Evolutionary conservation across 257 asterid species (phyloP), one percentile per base, ranked within the genome.

Genomic region (Paulownia fortunei): DNA sequence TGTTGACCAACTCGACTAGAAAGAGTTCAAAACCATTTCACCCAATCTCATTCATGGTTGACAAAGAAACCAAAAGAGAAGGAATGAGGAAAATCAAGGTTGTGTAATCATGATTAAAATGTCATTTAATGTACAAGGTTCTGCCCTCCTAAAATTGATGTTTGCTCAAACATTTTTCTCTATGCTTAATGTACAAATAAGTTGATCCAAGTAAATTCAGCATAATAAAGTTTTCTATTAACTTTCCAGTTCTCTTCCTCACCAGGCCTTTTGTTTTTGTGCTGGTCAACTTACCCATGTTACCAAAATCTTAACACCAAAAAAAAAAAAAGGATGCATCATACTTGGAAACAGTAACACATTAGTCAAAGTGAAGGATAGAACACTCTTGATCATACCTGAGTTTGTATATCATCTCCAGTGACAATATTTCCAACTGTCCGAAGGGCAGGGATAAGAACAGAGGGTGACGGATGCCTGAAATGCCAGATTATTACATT

Each of bases 341-440:
- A 59, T 42, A 37, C 11, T 13, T 4, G 12, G 3, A 73, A 69
- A 69, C 23, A 41, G 6, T 30, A 41, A 64, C 15, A 66, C 8
- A 56, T 41, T 36, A 67, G 30, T 18, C 47, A 67, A 32, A 13
- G 2, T n/a, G 34, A 74, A 34, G 9, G 9, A 23, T 11, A 23
- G 24, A 62, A 60, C 51, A 46, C 36, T 42, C 27, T 34, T 0
- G 21, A 62, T 5, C 46, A 46, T 88, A 92, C 98, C 98, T 94
- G 94, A 74, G 98, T 94, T 81, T 94, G 98, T 26, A 77, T 24
- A 86, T 94, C 98, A 90, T 94, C 97, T 80, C 98, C 98, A 0
- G 98, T 94, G 44, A 94, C 97, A 86, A 94, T 92, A 82, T 94
- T 94, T 58, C 98, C 97, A 86, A 92, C 94, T 2, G 98, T 87